phyloP scores from a whole-genome alignment of 768 basidiomycete genomes.

The Cystofilobasidium ferigula region DNA sequence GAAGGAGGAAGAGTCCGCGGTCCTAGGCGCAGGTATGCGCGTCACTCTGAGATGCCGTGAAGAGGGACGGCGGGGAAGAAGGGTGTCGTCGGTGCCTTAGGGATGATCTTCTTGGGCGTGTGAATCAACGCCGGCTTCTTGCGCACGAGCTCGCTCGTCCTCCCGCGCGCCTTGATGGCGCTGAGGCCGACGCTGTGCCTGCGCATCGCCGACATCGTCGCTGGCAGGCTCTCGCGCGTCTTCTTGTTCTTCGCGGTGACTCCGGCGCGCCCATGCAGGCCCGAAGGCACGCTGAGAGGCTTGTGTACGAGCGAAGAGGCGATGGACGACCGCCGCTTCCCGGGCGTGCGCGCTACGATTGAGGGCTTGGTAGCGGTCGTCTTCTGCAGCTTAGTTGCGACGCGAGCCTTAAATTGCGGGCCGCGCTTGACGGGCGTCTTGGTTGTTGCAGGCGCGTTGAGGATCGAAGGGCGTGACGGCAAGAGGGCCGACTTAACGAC shows the following conservation, averaged over 20 bases:
- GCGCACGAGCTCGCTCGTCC: background rate
- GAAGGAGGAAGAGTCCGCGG: no score
- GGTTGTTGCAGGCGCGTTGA: background rate
- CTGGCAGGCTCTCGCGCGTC: background rate
- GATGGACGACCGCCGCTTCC: background rate
- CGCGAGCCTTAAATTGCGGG: constrained; percentile 3
- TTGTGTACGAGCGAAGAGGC: background rate
- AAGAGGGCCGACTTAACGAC: background rate
- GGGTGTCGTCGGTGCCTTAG: background rate
- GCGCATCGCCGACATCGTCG: background rate
- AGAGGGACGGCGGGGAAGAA: constrained; percentile 1
- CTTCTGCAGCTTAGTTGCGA: background rate
- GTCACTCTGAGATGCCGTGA: background rate
- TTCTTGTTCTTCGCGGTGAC: background rate
- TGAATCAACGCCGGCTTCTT: background rate
- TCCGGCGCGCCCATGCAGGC: background rate
- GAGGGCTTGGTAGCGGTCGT: background rate
- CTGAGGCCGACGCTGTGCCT: background rate
- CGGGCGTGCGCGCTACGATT: background rate
- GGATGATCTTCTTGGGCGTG: background rate
- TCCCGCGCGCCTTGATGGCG: background rate
- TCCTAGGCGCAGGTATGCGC: no score
- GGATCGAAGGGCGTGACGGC: background rate
- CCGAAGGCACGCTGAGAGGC: background rate
- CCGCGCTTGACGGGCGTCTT: constrained; percentile 7